phyloP scores from a whole-genome alignment of 2,329 filamentous ascomycete genomes.

The Arthrobotrys sinensis region DNA sequence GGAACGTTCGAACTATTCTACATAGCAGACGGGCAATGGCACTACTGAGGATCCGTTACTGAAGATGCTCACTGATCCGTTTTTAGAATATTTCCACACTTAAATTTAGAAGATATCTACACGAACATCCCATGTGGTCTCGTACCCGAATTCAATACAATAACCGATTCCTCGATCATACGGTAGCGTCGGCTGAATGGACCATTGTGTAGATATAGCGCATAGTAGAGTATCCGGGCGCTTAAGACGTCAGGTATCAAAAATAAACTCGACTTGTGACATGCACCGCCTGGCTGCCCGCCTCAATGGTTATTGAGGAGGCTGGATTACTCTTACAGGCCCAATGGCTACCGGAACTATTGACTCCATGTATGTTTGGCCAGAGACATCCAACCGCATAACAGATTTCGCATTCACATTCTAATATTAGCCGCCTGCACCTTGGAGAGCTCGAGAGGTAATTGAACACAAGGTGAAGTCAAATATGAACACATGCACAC shows the following conservation, averaged over 20 bases:
- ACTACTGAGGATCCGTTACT: no score
- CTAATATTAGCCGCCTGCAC: conserved; percentile 14
- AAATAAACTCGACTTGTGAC: neutral
- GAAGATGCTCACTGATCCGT: no score
- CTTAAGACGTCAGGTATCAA: neutral
- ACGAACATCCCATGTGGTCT: no score
- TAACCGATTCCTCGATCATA: no score
- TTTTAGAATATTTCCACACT: no score
- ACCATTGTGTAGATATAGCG: no score
- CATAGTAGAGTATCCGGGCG: no score
- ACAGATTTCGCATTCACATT: neutral
- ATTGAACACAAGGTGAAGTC: neutral
- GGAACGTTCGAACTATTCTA: no score
- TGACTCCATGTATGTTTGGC: neutral
- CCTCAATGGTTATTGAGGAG: neutral
- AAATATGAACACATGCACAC: conserved; percentile 16
- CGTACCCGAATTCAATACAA: no score
- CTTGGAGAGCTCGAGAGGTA: neutral
- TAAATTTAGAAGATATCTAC: no score
- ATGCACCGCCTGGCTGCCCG: neutral
- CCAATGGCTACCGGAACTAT: neutral
- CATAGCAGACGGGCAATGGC: no score
- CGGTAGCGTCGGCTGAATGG: no score
- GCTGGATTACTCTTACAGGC: neutral
- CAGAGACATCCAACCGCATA: neutral